Percentiles rank a stretch among this genome's conserved stretches.
Evolutionary conservation across 345 rosid genomes (phyloP).

Genomic region (Eucalyptus marginata): DNA sequence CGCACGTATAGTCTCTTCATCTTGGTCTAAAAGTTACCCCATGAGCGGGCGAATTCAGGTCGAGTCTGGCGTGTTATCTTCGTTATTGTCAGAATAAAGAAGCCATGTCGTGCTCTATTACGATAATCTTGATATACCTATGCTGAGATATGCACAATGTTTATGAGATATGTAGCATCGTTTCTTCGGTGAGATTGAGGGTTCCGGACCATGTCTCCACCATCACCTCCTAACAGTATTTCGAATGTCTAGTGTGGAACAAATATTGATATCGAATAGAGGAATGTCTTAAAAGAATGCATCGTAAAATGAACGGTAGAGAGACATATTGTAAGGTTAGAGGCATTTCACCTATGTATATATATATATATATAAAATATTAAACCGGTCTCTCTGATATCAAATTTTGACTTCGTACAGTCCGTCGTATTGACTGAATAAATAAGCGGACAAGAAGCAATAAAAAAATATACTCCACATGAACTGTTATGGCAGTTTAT

Average conservation of each 20-base stretch:
- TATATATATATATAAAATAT: not conserved
- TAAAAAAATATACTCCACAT: not conserved
- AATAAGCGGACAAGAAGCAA: not conserved
- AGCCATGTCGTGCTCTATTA: not conserved
- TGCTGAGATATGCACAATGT: not conserved
- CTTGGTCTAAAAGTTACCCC: not conserved
- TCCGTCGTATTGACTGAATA: not conserved
- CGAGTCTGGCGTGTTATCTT: not conserved
- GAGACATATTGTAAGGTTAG: not conserved
- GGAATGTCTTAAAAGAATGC: not conserved
- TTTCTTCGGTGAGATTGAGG: not conserved
- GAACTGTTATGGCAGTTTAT: rapidly evolving
- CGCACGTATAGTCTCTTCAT: not conserved
- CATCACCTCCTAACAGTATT: not conserved
- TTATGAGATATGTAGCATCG: not conserved
- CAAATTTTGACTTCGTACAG: not conserved
- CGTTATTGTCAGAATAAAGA: not conserved
- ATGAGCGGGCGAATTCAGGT: not conserved
- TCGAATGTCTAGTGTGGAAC: not conserved
- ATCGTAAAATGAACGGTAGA: not conserved
- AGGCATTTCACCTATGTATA: not conserved
- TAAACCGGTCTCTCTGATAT: not conserved
- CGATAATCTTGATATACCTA: not conserved
- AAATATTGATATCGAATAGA: not conserved
- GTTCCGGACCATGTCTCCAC: not conserved